A percentile compares a stretch with the other conserved stretches of the same genome.
Conservation (phyloP, 139 green algal genomes). For the Yamagishiella unicocca region DNA sequence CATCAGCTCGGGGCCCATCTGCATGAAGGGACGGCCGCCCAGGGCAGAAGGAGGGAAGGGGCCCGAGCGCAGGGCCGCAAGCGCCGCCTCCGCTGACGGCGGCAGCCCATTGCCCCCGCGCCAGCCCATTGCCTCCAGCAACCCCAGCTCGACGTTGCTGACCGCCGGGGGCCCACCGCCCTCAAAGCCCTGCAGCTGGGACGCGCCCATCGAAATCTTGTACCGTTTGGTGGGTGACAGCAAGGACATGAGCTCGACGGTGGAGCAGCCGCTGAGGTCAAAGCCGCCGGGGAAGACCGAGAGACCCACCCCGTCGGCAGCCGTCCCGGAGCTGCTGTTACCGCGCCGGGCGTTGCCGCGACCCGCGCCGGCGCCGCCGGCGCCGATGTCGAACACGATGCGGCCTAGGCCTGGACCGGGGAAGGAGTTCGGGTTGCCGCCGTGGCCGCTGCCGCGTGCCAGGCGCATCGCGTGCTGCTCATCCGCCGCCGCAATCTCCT, state of each 20-base stretch:
- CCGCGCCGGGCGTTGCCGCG: not conserved
- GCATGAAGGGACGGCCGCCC: not conserved
- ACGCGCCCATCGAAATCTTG: not conserved
- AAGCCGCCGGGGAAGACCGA: not conserved
- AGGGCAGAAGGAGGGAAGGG: not conserved
- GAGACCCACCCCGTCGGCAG: not conserved
- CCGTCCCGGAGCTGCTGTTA: not conserved
- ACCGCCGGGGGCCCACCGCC: not conserved
- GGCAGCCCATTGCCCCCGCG: not conserved
- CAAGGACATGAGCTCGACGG: not conserved
- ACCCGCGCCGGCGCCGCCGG: not conserved
- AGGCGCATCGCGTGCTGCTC: not conserved
- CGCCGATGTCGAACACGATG: not conserved
- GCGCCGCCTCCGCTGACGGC: not conserved
- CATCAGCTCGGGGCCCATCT: not conserved
- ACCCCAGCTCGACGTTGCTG: not conserved
- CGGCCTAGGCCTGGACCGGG: not conserved
- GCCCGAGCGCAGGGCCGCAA: not conserved
- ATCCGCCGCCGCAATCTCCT: not conserved
- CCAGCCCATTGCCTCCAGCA: not conserved
- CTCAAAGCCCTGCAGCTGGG: not conserved
- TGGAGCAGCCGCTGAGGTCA: not conserved
- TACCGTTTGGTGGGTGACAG: slow-evolving; percentile 36
- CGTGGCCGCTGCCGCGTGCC: not conserved
- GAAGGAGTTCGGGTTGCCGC: not conserved